Evolutionary conservation across 306 rosid genomes (phyloP), one percentile per base, ranked within the genome.

Genomic region (Trichosanthes truncata): DNA sequence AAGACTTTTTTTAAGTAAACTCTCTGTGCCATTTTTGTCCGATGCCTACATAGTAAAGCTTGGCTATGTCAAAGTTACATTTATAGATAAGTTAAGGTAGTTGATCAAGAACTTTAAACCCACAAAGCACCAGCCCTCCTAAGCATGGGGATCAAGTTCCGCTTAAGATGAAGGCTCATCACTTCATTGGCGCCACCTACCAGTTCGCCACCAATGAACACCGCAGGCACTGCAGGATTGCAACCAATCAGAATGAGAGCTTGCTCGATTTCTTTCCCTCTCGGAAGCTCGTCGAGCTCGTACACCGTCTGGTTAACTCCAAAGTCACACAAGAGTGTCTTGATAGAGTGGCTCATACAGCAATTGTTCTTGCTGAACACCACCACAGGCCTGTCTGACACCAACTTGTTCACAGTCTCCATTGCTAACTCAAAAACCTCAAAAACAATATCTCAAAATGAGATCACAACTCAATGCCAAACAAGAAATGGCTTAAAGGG

Each of bases 311-410:
- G 93, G 83, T 93, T 96, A 81, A 90, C 99, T 23, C 99, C 99
- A 45, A 96, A 91, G 56, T 91, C 98, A 67, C 84, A 84, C 61
- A 96, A 84, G 7, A 96, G 90, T 46, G 94, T 89, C 86, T 90
- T 96, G 78, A 96, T 89, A 10, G 96, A 72, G 91, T 96, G 94
- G 63, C 97, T 89, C 88, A 96, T 91, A 88, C 96, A 90, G 80
- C 99, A 96, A 0, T 90, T 71, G 81, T 87, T 93, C 88, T 89
- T 93, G 93, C 99, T 96, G 88, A 96, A 96, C 81, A 96, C 92
- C 84, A 93, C 99, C 74, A 93, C 99, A 0, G 99, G 89, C 79
- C 88, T 96, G 88, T 96, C 98, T 7, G 97, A 83, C 11, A 80
- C 93, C 97, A 96, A 79, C 79, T 78, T 87, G 80, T 85, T 93